phyloP scores from a whole-genome alignment of 2,329 filamentous ascomycete species.

The Chrysosporium queenslandicum region DNA sequence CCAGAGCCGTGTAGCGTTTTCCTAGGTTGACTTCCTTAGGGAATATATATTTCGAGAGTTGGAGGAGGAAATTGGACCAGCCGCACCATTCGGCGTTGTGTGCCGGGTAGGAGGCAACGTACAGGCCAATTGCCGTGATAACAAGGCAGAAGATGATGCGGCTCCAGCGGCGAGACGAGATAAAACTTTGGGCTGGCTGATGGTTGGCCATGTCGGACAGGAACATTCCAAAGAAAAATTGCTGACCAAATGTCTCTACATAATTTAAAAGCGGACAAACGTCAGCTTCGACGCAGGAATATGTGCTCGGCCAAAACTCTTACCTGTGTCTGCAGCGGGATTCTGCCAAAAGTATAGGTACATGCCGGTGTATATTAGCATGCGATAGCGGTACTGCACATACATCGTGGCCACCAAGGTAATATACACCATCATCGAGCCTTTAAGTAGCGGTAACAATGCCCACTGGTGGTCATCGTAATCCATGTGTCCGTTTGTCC shows the following conservation, averaged over 20 bases:
- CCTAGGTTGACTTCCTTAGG: constrained; percentile 37
- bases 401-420: constrained; percentile 38
- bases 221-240: constrained; percentile 44
- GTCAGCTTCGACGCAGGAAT: no score
- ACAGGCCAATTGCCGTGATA: constrained; percentile 36
- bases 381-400: constrained; percentile 38
- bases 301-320: no score
- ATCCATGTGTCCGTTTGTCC: constrained; percentile 43
- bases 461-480: constrained; percentile 50
- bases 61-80: constrained; percentile 40
- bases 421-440: constrained; percentile 40
- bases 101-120: constrained; percentile 43
- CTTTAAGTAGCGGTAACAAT: constrained; percentile 38
- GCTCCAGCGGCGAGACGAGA: constrained; percentile 34
- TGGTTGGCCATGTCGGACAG: constrained; percentile 44
- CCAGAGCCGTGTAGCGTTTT: constrained; percentile 41
- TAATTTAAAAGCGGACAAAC: background rate
- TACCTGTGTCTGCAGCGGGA: constrained; percentile 39
- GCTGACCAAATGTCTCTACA: constrained; percentile 45
- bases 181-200: constrained; percentile 37
- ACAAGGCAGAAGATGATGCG: constrained; percentile 31
- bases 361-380: constrained; percentile 37
- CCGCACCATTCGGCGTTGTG: constrained; percentile 42
- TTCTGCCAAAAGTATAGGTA: constrained; percentile 43
- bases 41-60: constrained; percentile 38